phyloP scores from a whole-genome alignment of 331 rosid genomes.

The Pyracantha coccinea region DNA sequence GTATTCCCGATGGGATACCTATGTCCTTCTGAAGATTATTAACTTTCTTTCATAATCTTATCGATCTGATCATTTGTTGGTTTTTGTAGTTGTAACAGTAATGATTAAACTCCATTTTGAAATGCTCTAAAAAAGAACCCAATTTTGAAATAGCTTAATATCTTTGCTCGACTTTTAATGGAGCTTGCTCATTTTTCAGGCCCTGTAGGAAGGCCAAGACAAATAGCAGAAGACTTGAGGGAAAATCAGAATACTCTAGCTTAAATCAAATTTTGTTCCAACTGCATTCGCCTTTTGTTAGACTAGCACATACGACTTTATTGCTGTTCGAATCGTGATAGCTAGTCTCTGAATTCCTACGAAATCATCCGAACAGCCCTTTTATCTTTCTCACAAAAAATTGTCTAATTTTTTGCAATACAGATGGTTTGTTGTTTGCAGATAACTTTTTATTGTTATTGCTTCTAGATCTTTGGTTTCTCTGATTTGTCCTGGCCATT shows the following conservation, averaged over 20 bases:
- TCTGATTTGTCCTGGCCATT: constrained; percentile 7
- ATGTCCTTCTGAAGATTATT: constrained; percentile 8
- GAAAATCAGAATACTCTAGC: constrained; percentile 11
- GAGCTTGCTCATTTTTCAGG: constrained; percentile 15
- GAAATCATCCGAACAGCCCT: constrained; percentile 18
- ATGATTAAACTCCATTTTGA: no score
- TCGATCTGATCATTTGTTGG: neutral
- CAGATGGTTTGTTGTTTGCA: constrained; percentile 15
- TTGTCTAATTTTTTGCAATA: constrained; percentile 9
- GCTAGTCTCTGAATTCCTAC: constrained; percentile 3
- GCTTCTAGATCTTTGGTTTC: constrained; percentile 21
- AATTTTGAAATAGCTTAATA: neutral
- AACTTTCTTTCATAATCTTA: constrained; percentile 6
- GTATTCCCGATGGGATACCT: neutral
- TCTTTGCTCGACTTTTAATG: neutral
- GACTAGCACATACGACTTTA: constrained; percentile 8
- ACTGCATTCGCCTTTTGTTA: constrained; percentile 10
- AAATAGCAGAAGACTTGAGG: constrained; percentile 4
- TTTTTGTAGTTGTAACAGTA: constrained; percentile 13
- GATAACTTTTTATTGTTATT: neutral
- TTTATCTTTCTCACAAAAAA: constrained; percentile 16
- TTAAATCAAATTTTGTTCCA: constrained; percentile 12
- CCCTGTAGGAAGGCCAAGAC: constrained; percentile 6
- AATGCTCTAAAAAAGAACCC: neutral
- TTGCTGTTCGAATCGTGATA: constrained; percentile 7